Conservation (phyloP, 352 stramenopile genomes). For the Phytopythium chamaehyphon region DNA sequence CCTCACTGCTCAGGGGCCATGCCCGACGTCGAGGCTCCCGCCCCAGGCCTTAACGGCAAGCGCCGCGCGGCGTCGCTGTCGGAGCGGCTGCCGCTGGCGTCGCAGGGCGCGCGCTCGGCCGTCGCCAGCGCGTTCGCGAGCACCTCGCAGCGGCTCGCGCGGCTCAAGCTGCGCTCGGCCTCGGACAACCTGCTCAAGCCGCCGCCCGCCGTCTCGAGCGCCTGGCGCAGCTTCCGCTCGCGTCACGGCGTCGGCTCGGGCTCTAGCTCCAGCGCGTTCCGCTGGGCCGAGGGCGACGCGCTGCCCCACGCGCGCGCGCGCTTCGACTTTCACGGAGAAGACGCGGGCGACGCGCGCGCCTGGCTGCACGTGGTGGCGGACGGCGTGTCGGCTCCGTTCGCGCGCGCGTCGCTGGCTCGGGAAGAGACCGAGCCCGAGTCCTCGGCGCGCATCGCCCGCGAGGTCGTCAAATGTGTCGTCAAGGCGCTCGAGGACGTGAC, state of each 20-base stretch:
- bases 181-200: constrained; percentile 36
- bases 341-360: constrained; percentile 41
- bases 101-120: constrained; percentile 15
- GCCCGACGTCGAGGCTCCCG: background rate
- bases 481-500: constrained; percentile 51
- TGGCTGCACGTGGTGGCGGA: constrained; percentile 82
- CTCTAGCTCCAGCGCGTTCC: constrained; percentile 11
- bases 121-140: constrained; percentile 41
- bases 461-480: constrained; percentile 51
- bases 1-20: too few species aligned
- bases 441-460: constrained; percentile 48
- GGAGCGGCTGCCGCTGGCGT: constrained; percentile 33
- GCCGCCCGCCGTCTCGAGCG: background rate
- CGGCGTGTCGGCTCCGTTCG: constrained; percentile 65
- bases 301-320: constrained; percentile 38
- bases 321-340: constrained; percentile 67
- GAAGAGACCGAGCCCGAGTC: constrained; percentile 33
- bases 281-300: constrained; percentile 23
- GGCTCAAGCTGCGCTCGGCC: constrained; percentile 35
- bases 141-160: constrained; percentile 35
- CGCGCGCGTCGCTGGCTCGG: constrained; percentile 19
- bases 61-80: constrained; percentile 47
- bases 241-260: constrained; percentile 9
- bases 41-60: constrained; percentile 30
- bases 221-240: constrained; percentile 24